Base-by-base conservation (phyloP, 31 red algal genomes). In the Endocladia muricata region DNA sequence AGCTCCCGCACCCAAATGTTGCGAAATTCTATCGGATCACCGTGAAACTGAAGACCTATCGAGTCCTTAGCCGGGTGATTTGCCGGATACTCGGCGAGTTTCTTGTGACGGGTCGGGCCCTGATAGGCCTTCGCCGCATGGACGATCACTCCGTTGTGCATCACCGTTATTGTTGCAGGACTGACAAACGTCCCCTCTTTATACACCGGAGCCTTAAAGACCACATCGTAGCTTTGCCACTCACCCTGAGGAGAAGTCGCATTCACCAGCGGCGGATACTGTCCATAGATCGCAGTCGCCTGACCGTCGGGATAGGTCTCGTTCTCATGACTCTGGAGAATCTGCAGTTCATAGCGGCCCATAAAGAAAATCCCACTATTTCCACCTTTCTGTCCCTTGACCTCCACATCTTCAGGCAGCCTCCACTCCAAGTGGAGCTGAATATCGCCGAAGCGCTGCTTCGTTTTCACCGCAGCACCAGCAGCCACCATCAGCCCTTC, bases 281-380 rank as follows among this genome's bases (percentile, higher is more conserved):
- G 67, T 9, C 67, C 67, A 55, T 72, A 72, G 15, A 72, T 15
- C 15, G 67, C 15, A 11, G 37, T 39, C 15, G 67, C 67, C 55
- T 72, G 67, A 39, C 67, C 67, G 41, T 72, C 67, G 15, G 67
- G n/a, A 39, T 72, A 72, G 39, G 67, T 72, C 15, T 57, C 41
- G 25, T 72, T 72, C 13, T 15, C 13, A 26, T 72, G 67, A 39
- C 67, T 56, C n/a, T 47, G 37, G 15, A 57, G 67, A 17, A 72
- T 57, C 30, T 72, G 67, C 15, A 72, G 13, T 72, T 72, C 67
- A 30, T 72, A 72, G 15, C 15, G 15, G 37, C 67, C 67, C 67
- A 72, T 72, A 11, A 72, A 39, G 30, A 72, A 72, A 26, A 72
- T 48, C 13, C 67, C 67, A 39, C 67, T 72, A 57, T 72, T 72